Conservation (phyloP, 1,139 yeast species). For the Saccharomyces hybrid region DNA sequence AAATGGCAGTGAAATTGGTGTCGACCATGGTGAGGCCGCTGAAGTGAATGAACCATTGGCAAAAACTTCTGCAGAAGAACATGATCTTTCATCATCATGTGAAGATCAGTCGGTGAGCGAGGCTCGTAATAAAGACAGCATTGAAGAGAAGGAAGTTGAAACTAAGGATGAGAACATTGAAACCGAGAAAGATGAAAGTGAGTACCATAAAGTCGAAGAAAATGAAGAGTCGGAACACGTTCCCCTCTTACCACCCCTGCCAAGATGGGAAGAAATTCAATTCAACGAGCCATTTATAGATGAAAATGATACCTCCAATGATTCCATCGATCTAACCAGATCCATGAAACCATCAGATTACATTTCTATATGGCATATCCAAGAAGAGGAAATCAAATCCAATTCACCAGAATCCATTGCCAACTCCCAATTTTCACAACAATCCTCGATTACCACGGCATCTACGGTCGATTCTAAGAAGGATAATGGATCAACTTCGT, state of each 20-base stretch:
- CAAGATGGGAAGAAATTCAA: slow-evolving; percentile 17
- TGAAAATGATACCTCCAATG: slow-evolving; percentile 33
- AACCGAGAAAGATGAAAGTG: neutral
- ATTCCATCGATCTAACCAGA: slow-evolving; percentile 41
- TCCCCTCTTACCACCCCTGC: slow-evolving; percentile 15
- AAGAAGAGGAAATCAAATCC: slow-evolving; percentile 25
- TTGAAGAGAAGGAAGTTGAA: neutral
- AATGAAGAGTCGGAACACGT: neutral
- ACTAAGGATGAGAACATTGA: neutral
- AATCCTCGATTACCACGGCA: slow-evolving; percentile 13
- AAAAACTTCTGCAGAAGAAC: neutral
- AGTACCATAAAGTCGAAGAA: neutral
- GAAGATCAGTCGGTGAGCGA: neutral
- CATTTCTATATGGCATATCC: slow-evolving; percentile 33
- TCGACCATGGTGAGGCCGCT: neutral
- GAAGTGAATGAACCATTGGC: neutral
- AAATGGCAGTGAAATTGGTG: neutral
- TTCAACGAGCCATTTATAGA: slow-evolving; percentile 25
- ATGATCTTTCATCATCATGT: neutral
- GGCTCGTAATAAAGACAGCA: neutral
- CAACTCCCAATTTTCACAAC: slow-evolving; percentile 24
- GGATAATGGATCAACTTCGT: slow-evolving; percentile 2
- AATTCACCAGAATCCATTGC: slow-evolving; percentile 30
- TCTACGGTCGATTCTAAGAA: slow-evolving; percentile 7
- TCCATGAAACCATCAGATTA: slow-evolving; percentile 33